A percentile compares a stretch with the other conserved stretches of the same genome.
Conservation (phyloP, 768 basidiomycete genomes). For the Tylopilus vinaceipallidus region DNA sequence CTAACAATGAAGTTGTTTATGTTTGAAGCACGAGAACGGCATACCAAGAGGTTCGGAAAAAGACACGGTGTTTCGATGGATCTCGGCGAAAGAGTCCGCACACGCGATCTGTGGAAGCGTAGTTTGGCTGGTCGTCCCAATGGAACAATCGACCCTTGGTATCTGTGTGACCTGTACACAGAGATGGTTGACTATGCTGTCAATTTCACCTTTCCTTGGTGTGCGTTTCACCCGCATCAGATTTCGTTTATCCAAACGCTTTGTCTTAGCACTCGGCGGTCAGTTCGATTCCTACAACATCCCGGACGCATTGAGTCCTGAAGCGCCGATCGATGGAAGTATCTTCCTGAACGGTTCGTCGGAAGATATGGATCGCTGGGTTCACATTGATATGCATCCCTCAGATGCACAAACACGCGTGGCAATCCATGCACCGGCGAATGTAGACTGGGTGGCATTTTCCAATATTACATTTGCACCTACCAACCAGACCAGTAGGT, state of each 20-base stretch:
- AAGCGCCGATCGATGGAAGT: conserved; percentile 44
- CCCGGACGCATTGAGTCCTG: conserved; percentile 42
- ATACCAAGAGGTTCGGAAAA: conserved; percentile 6
- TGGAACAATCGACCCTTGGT: conserved; percentile 59
- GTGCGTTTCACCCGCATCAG: conserved; percentile 25
- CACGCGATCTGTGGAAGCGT: conserved; percentile 38
- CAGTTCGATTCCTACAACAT: conserved; percentile 48
- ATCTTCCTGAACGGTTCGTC: conserved; percentile 55
- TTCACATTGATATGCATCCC: conserved; percentile 34
- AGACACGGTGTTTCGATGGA: conserved; percentile 16
- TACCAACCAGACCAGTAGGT: conserved; percentile 7
- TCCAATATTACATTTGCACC: conserved; percentile 26
- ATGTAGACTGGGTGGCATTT: conserved; percentile 42
- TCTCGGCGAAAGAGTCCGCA: conserved; percentile 19
- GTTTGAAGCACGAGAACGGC: conserved; percentile 20
- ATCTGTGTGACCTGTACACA: conserved; percentile 57
- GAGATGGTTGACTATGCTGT: conserved; percentile 68
- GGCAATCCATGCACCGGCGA: conserved; percentile 69
- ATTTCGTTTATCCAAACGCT: background rate
- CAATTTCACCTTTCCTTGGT: conserved; percentile 67
- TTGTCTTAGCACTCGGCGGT: conserved; percentile 17
- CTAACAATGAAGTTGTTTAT: conserved; percentile 11
- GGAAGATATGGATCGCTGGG: conserved; percentile 41
- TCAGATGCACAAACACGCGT: conserved; percentile 49
- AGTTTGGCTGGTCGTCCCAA: conserved; percentile 50